Base-by-base conservation (phyloP, 1,284 basidiomycete species). In the Taiwanofungus camphoratus region DNA sequence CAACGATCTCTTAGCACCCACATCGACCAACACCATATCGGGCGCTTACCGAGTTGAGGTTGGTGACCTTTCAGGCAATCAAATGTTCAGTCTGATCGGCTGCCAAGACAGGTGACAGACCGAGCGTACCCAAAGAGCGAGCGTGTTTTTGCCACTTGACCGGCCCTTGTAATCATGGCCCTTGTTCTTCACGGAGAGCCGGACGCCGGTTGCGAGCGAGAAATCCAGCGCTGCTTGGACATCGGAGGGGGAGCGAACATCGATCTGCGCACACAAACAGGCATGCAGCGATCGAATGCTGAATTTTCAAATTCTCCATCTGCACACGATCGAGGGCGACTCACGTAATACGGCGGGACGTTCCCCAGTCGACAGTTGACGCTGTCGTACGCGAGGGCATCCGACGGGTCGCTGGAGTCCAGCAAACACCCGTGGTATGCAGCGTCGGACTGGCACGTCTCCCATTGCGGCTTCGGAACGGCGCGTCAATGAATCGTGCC, bases 91-190 rank as follows among this genome's bases (percentile, higher is more conserved):
- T 9, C 4, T n/a, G 23, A 16, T 7, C 19, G 31, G 37, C 1
- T 27, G 27, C 5, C 5, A 23, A 11, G 18, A n/a, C 8, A 21
- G 11, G 7, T 23, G 32, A 27, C 11, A 19, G 34, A 4, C 21
- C 7, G 22, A 49, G n/a, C 59, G 36, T 39, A 66, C 64, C 64
- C 64, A 68, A n/a, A 68, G 49, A 11, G 53, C 42, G 13, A 67
- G 53, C 2, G 63, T 59, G 30, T 55, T 52, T 15, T 51, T 49
- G n/a, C 55, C 53, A 35, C 59, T 62, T 0, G 63, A 64, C n/a
- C 67, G 56, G 9, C 67, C 67, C 47, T 64, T 64, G 50, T 66
- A 68, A 47, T 68, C 66, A 44, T 69, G 67, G 2, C 67, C 67
- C 37, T 65, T 64, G 51, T 66, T 68, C 51, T 71, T 70, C 26